Evolutionary conservation across 2,329 filamentous ascomycete genomes (phyloP), one percentile per base, ranked within the genome.

Genomic region (Fusarium sororula): DNA sequence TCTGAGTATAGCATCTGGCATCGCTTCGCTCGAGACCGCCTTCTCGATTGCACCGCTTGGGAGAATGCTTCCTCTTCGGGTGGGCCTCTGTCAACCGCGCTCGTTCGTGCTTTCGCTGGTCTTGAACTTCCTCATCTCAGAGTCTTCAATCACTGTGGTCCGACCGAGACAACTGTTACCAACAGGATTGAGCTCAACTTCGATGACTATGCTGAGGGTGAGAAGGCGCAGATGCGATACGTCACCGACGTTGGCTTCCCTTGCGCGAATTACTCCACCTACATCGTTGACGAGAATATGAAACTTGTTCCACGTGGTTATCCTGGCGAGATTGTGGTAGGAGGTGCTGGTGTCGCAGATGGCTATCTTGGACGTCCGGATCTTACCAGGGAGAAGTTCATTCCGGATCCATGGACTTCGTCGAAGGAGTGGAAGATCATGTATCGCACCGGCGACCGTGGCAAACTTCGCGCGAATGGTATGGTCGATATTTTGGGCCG

Each of bases 401-500:
- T 68, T 6, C 17, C 28, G 14, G 48, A 68, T 47, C 62, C 62
- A 2, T 68, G 63, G 35, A 64, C 62, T 11, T 70, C 51, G 12
- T 42, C 39, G 0, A 67, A n/a, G 28, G 20, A 41, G 37, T 55
- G 58, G 58, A 55, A 61, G 47, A 45, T 39, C 9, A 64, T 75
- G 39, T 73, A 76, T 30, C 66, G 63, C 22, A 75, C 74, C 4
- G 72, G 74, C 7, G 74, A 76, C 28, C 45, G 54, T 5, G 74
- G 74, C 0, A 51, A 48, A 6, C 73, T 85, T 30, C 63, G 63
- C 2, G 26, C 65, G 0, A 80, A 84, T 37, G 84, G 84, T 3
- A 67, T 74, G 0, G 72, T 87, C 1, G 58, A 80, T 3, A 76
- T 83, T 37, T 61, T 80, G 11, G 83, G 83, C 1, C 82, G 85